Base-by-base conservation (phyloP, 352 stramenopile genomes). In the Halophytophthora batemanensis region DNA sequence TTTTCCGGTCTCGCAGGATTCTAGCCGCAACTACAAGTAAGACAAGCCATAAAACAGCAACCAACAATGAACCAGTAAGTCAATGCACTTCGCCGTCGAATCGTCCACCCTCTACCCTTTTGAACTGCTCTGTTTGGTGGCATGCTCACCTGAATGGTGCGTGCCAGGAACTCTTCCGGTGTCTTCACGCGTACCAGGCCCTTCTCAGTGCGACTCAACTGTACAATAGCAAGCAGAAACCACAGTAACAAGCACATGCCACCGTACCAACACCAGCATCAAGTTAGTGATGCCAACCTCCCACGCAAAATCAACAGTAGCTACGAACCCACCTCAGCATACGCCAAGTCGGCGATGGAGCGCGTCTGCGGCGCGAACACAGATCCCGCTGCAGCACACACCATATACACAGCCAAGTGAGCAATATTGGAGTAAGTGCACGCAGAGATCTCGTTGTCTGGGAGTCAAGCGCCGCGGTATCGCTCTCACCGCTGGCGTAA, bases 141-240 rank as follows among this genome's bases (percentile, higher is more conserved):
- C n/a, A 41, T 48, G 22, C 41, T 11, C 50, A 90, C 80, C 64
- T 92, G 77, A 31, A 95, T 77, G 3, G 84, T 93, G 13, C 84
- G 77, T 13, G 68, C 56, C 18, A 90, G 56, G 44, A 91, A 91
- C 29, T 93, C 78, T 18, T 95, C 84, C 13, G 84, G 84, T 1
- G 70, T 68, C 53, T 90, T 90, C 6, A 89, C 74, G 15, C 76
- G 81, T 22, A 93, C 78, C 36, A 93, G 56, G 12, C 84, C 82
- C 45, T 86, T 87, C 5, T 90, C 82, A 38, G 82, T 95, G 38
- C 84, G 82, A 43, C 74, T 90, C 44, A 94, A 50, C 82, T 94
- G 56, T 1, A 41, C 10, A 45, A 12, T n/a, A n/a, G 28, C 37
- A 61, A 35, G 25, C 25, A 31, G 8, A 31, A 8, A 4, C 25